Evolutionary conservation across 257 asterid genomes (phyloP).

Genomic region (Phtheirospermum japonicum): DNA sequence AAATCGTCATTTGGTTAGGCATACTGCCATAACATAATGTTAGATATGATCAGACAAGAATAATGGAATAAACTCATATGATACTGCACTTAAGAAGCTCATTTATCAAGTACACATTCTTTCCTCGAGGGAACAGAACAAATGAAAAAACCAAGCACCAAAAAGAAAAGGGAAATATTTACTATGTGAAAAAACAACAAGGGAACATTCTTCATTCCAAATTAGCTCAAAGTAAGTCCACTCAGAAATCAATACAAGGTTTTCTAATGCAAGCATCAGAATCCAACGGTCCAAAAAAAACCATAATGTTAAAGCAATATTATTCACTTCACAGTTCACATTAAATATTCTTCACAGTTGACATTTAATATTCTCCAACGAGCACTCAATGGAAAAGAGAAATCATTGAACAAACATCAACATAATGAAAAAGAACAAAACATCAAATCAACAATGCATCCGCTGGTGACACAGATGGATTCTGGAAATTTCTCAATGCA

Average conservation of each 20-base stretch:
- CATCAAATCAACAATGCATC: constrained; percentile 45
- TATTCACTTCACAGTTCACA: no score
- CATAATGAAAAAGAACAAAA: constrained; percentile 42
- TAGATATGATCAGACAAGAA: constrained; percentile 23
- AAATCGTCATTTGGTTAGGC: neutral
- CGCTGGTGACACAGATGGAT: no score
- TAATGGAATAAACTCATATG: constrained; percentile 20
- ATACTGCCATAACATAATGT: neutral
- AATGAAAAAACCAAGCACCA: constrained; percentile 33
- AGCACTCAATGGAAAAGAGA: constrained; percentile 37
- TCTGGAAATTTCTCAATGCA: constrained; percentile 42
- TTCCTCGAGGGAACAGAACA: constrained; percentile 29
- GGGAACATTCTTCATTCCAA: constrained; percentile 31
- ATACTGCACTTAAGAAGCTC: constrained; percentile 29
- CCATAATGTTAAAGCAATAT: no score
- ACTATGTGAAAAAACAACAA: constrained; percentile 47
- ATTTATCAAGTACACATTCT: constrained; percentile 23
- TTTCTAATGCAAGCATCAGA: no score
- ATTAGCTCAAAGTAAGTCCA: constrained; percentile 39
- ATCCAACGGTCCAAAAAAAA: no score
- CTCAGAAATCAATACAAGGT: constrained; percentile 38
- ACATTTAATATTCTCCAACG: constrained; percentile 43
- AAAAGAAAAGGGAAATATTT: constrained; percentile 36
- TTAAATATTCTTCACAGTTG: no score
- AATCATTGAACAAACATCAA: constrained; percentile 32